A percentile compares a stretch with the other conserved stretches of the same genome.
Conservation (phyloP, 148 eudicot genomes). For the Chenopodium formosanum region DNA sequence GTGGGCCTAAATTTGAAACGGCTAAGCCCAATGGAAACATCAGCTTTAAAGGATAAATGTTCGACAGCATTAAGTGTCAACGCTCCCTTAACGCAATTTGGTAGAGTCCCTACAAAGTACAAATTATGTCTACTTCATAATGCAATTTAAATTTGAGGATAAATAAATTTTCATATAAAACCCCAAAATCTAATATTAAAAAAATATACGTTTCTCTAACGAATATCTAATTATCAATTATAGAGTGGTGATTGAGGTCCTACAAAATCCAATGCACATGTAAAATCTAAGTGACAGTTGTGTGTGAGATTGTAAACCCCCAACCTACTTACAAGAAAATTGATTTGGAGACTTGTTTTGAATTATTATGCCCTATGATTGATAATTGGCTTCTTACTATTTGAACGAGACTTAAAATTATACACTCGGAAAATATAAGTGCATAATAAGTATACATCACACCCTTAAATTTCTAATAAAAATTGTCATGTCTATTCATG, state of each 20-base stretch:
- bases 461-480: too few species aligned
- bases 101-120: background rate
- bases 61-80: background rate
- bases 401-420: background rate
- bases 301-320: background rate
- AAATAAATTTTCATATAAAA: too few species aligned
- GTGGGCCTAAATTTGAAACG: constrained; percentile 1
- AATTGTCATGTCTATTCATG: too few species aligned
- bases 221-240: background rate
- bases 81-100: background rate
- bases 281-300: constrained; percentile 10
- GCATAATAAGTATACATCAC: too few species aligned
- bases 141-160: too few species aligned
- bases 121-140: background rate
- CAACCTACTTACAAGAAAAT: background rate
- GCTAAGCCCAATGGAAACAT: constrained; percentile 8
- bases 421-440: too few species aligned
- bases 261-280: constrained; percentile 18
- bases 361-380: background rate
- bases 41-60: background rate
- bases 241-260: background rate
- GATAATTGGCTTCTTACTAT: background rate
- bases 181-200: too few species aligned
- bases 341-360: background rate
- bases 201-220: background rate